Evolutionary conservation across 2,329 filamentous ascomycete genomes (phyloP), one percentile per base, ranked within the genome.

Genomic region (Stemphylium beticola): DNA sequence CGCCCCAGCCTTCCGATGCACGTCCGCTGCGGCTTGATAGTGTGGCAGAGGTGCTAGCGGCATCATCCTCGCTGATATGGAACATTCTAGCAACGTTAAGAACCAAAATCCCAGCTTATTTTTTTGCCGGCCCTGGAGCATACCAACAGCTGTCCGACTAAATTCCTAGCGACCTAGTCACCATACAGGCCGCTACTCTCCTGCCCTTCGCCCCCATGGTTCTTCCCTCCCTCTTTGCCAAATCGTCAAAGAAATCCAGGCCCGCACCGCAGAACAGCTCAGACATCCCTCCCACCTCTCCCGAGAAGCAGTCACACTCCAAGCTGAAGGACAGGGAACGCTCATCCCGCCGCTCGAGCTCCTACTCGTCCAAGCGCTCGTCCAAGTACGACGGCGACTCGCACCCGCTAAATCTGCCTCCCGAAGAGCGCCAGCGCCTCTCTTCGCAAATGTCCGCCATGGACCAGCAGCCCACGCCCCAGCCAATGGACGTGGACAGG

Each of bases 361-460:
- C 72, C 20, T 68, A 68, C 62, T 72, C 70, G 48, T 69, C 65
- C 57, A 69, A 66, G 64, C 73, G 71, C 57, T 74, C 76, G 60
- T 73, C 76, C 69, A 69, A 66, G 58, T 73, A 74, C 69, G 87
- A 91, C 72, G 82, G 82, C 61, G 85, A 93, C 73, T 89, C 87
- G 2, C 93, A 97, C 76, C 93, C 93, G 34, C 84, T 97, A 47
- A 97, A 97, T 71, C 85, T 96, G 18, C 92, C 89, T 2, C 92
- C 92, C 41, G 92, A 96, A 79, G 88, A 96, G 82, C 85, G 92
- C 69, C 89, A 90, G 75, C 87, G 91, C 59, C 78, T 90, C 53
- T 91, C 88, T 43, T 77, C 88, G 41, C 83, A 83, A 65, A 82
- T 92, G 59, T 88, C 87, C 61, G 82, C 79, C 69, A 75, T 76